Base-by-base conservation (phyloP, 768 basidiomycete genomes). In the Lepiota venenata region DNA sequence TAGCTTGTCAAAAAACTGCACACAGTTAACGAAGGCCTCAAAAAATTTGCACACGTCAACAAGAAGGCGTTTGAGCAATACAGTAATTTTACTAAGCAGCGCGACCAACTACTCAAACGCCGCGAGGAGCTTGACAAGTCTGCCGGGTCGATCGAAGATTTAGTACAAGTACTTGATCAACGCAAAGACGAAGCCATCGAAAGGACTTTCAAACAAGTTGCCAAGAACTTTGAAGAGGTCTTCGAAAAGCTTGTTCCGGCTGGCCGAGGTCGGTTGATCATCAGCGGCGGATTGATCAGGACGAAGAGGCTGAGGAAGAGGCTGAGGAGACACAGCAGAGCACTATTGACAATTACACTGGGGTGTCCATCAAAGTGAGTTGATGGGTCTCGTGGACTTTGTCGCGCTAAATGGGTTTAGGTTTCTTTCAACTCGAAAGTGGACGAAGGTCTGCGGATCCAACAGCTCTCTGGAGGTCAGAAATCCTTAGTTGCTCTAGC, bases 51-150 rank as follows among this genome's bases (percentile, higher is more conserved):
- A 0, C 94, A 98, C 65, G 96, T 98, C 58, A 99, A 99, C 77
- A 99, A 99, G 78, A 98, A 98, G 65, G 97, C 96, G 1, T 96
- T 96, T 65, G 97, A 99, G 67, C 96, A 98, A 68, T 98, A 97
- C 74, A 91, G 83, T 67, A 95, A 93, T 66, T 98, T 98, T 69
- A 97, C 95, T 7, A 98, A 96, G 66, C 96, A 98, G 68, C 88
- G 95, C 1, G 95, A 98, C 65, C 89, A 93, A 61, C 82, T 98
- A 3, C 68, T 90, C 40, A 79, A 86, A 56, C 87, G 97, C 3
- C 82, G 94, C 8, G 88, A 92, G 59, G 97, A 98, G 66, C 77
- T 98, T 27, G 95, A 98, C 60, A 87, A 84, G 55, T 94, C 93
- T 2, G 93, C 92, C 0, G 64, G 79, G 45, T 94, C 93, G 38